A percentile compares a stretch with the other conserved stretches of the same genome.
These are phyloP conservation scores for Pythium brachiatum DNA, from an alignment of 352 stramenopile species.

Conservation along the genomic window DNA sequence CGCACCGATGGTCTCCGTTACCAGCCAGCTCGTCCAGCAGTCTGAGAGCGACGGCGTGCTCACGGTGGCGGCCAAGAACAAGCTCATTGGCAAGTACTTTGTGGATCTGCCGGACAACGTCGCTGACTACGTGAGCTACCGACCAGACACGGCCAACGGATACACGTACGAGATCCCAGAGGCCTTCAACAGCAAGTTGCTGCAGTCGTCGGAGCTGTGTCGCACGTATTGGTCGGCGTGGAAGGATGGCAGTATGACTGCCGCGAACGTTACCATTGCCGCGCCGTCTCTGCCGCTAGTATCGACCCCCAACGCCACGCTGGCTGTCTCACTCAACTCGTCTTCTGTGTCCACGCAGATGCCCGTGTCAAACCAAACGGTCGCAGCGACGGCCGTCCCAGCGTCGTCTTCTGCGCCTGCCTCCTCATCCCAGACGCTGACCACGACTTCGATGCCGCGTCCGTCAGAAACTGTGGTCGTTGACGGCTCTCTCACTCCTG, in stretches of 20 bases:
- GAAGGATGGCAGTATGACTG: not conserved
- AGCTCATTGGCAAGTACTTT: constrained; percentile 22
- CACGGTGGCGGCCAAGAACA: constrained; percentile 6
- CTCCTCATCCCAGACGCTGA: not conserved
- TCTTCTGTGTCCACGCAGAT: not conserved
- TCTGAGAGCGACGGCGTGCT: constrained; percentile 2
- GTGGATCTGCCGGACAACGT: constrained; percentile 12
- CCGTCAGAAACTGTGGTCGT: not conserved
- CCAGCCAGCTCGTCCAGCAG: constrained; percentile 15
- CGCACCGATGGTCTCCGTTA: constrained; percentile 27
- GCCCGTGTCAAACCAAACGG: not conserved
- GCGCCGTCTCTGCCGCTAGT: not conserved
- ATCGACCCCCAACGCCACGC: not conserved
- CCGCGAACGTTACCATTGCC: not conserved
- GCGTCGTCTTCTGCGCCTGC: not conserved
- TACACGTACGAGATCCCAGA: constrained; percentile 32
- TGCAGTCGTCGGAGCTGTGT: not conserved
- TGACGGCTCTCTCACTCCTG: not conserved
- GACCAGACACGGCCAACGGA: constrained; percentile 9
- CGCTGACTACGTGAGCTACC: constrained; percentile 17
- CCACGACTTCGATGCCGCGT: not conserved
- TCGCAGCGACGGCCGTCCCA: not conserved
- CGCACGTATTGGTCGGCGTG: constrained; percentile 3
- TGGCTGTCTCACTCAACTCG: not conserved
- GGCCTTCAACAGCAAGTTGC: constrained; percentile 2